Evolutionary conservation across 75 land plant species (phyloP), one percentile per base, ranked within the genome.

Genomic region (Cunninghamia lanceolata): DNA sequence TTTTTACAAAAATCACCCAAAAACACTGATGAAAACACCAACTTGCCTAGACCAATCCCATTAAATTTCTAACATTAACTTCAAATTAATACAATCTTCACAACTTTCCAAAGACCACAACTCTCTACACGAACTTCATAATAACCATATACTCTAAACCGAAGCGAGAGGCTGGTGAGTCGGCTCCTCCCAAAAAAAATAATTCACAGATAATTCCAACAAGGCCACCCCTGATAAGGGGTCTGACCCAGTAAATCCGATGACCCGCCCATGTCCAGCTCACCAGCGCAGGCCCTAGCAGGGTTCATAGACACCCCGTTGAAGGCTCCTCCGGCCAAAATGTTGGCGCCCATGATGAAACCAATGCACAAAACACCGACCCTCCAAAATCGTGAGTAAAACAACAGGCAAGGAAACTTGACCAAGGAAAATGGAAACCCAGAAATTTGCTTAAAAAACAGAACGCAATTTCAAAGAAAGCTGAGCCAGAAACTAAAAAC

Each of bases 191-290:
- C 19, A 91, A 56, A 86, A 91, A 89, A 84, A 94, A 8, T 59
- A 83, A 21, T 80, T 91, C 93, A 86, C 91, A 94, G 38, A 94
- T 79, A 70, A 94, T 15, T 4, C 89, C 95, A 56, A 94, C 95
- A 50, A 94, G 66, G 2, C 83, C 95, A 17, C 90, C 95, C 17
- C 95, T 94, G n/a, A 94, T 86, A 77, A 94, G 88, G 36, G 95
- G 95, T 2, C 95, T 94, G 5, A 93, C 90, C 95, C 95, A 94
- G 91, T 94, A 94, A 15, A 94, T 90, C 95, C 94, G 93, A 70
- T 94, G 95, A 89, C 91, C 83, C 71, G 86, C 83, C 91, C 91
- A 94, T 66, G 86, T 47, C 91, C 90, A 88, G 86, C 90, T 89
- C 50, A 93, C 92, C 70, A 93, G 53, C 15, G 94, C 93, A 30